Percentiles rank a stretch among this genome's conserved stretches.
Evolutionary conservation across 495 filamentous ascomycete species (phyloP).

Genomic region (Chaetomium fimeti): DNA sequence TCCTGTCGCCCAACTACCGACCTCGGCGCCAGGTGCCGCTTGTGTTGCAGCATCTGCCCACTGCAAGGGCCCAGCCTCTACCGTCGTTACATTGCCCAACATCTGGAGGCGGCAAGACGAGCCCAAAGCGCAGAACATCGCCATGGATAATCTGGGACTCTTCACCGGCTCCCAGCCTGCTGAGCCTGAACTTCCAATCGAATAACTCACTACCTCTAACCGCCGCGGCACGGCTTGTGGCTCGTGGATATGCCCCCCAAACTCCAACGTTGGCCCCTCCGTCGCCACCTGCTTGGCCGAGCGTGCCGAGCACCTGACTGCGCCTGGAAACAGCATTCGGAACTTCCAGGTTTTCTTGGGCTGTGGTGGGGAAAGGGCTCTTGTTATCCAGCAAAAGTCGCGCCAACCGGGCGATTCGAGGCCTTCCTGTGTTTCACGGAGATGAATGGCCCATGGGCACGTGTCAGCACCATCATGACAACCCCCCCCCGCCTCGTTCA

Average conservation of each 20-base stretch:
- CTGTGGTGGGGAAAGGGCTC: constrained; percentile 22
- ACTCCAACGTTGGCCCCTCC: background rate
- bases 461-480: constrained; percentile 9
- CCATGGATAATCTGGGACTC: constrained; percentile 27
- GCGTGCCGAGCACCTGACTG: too few relatives aligned
- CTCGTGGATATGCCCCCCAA: background rate
- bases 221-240: background rate
- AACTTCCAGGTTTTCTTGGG: constrained; percentile 5
- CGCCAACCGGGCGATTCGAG: constrained; percentile 20
- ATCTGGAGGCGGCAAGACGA: constrained; percentile 23
- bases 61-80: background rate
- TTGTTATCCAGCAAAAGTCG: background rate
- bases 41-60: background rate
- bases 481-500: background rate
- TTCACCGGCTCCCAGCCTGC: constrained; percentile 20
- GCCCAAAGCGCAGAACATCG: constrained; percentile 33
- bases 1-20: too few relatives aligned
- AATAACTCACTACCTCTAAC: too few relatives aligned
- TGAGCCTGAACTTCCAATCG: constrained; percentile 25
- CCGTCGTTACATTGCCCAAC: constrained; percentile 30
- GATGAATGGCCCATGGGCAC: constrained; percentile 14
- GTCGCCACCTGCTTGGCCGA: background rate
- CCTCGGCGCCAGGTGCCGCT: background rate
- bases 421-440: constrained; percentile 28
- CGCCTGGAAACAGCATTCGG: background rate